A percentile compares a stretch with the other conserved stretches of the same genome.
Evolutionary conservation across 1,284 basidiomycete genomes (phyloP).

Genomic region (Leccinum pachyderme): DNA sequence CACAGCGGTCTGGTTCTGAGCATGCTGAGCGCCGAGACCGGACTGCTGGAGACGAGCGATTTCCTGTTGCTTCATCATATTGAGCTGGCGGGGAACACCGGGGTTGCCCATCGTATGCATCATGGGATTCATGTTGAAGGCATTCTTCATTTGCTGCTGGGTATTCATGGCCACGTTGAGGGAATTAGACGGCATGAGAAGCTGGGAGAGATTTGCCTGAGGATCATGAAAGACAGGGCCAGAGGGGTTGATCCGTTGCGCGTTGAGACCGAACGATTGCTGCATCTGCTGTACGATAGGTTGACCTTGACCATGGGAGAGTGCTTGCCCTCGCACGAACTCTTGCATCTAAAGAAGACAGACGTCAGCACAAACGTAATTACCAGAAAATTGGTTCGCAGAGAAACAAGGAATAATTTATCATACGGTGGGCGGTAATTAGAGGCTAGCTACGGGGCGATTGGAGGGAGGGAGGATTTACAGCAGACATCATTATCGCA

Average conservation of each 20-base stretch:
- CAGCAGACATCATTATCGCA: slow-evolving; percentile 17
- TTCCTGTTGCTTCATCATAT: slow-evolving; percentile 47
- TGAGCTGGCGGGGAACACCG: slow-evolving; percentile 42
- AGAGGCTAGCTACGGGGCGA: slow-evolving; percentile 10
- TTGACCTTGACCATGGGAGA: slow-evolving; percentile 38
- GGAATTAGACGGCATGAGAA: slow-evolving; percentile 43
- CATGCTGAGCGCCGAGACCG: slow-evolving; percentile 28
- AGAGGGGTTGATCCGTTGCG: slow-evolving; percentile 29
- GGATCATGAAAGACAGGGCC: slow-evolving; percentile 43
- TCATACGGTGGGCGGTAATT: slow-evolving; percentile 11
- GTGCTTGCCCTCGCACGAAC: slow-evolving; percentile 42
- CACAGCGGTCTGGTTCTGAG: slow-evolving; percentile 35
- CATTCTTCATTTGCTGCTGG: slow-evolving; percentile 31
- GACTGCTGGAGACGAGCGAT: slow-evolving; percentile 37
- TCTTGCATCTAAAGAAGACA: slow-evolving; percentile 45
- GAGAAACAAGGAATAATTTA: slow-evolving; percentile 5
- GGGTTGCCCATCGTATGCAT: slow-evolving; percentile 39
- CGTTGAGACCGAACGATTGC: slow-evolving; percentile 41
- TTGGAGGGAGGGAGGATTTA: slow-evolving; percentile 19
- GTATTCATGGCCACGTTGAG: slow-evolving; percentile 33
- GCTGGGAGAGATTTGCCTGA: slow-evolving; percentile 37
- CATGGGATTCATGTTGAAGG: slow-evolving; percentile 35
- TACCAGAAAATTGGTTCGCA: slow-evolving; percentile 7
- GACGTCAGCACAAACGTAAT: slow-evolving; percentile 24
- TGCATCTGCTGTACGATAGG: slow-evolving; percentile 36